Evolutionary conservation across 352 stramenopile species (phyloP).

Genomic region (Elongisporangium undulatum): DNA sequence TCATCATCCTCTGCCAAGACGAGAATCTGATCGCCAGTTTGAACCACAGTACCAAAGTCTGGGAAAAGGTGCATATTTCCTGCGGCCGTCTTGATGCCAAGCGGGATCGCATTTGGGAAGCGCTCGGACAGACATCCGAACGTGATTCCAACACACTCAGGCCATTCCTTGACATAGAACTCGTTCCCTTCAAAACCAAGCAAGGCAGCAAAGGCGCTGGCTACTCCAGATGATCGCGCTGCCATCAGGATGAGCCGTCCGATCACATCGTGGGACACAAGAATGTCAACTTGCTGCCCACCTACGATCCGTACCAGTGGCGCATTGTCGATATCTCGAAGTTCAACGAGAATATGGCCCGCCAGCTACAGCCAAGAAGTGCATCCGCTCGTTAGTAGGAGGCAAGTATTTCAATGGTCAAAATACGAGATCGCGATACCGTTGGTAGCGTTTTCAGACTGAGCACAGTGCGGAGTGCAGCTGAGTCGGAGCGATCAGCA

Average conservation of each 20-base stretch:
- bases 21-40: conserved; percentile 66
- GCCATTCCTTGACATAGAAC: conserved; percentile 88
- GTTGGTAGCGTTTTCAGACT: conserved; percentile 72
- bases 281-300: conserved; percentile 71
- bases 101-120: conserved; percentile 78
- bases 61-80: conserved; percentile 66
- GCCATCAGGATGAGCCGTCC: conserved; percentile 85
- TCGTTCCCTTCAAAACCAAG: conserved; percentile 87
- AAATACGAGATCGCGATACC: too few species aligned
- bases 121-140: conserved; percentile 64
- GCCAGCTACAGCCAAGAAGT: too few species aligned
- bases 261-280: conserved; percentile 89
- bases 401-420: too few species aligned
- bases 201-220: conserved; percentile 55
- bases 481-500: conserved; percentile 78
- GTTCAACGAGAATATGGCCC: conserved; percentile 83
- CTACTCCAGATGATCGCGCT: conserved; percentile 71
- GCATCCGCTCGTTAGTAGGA: too few species aligned
- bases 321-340: conserved; percentile 87
- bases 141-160: conserved; percentile 62
- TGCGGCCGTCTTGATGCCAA: conserved; percentile 63
- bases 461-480: conserved; percentile 74
- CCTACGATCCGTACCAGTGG: conserved; percentile 74
- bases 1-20: conserved; percentile 87
- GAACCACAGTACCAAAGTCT: conserved; percentile 18